These are phyloP conservation scores for Umbelopsis vinacea DNA, from an alignment of 192 early-diverging fungal species.

Conservation along the genomic window DNA sequence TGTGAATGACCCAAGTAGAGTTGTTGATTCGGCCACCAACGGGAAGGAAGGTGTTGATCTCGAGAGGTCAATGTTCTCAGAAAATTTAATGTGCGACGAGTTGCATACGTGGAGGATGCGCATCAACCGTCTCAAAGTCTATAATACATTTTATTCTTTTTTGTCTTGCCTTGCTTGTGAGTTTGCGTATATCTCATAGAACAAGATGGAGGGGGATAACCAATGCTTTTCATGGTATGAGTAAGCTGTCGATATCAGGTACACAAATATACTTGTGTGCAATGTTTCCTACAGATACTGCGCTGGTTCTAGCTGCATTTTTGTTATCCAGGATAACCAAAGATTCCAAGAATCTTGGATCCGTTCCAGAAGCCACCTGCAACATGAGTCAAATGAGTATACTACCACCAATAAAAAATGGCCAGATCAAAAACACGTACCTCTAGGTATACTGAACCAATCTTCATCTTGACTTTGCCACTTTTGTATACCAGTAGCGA, in stretches of 20 bases:
- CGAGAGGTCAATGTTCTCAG: background rate
- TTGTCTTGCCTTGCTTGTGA: background rate
- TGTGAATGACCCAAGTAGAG: background rate
- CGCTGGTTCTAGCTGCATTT: constrained; percentile 42
- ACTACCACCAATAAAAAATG: background rate
- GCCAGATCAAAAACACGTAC: constrained; percentile 36
- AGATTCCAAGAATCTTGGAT: constrained; percentile 61
- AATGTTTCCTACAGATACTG: constrained; percentile 62
- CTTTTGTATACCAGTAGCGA: constrained; percentile 64
- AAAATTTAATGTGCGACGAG: constrained; percentile 3
- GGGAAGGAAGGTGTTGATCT: background rate
- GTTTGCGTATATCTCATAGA: background rate
- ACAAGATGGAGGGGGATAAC: background rate
- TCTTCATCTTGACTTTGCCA: constrained; percentile 66
- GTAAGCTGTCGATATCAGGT: constrained; percentile 59
- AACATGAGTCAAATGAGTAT: background rate
- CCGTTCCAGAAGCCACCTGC: constrained; percentile 51
- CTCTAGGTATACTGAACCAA: constrained; percentile 67
- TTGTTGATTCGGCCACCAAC: background rate
- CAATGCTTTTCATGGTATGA: constrained; percentile 24
- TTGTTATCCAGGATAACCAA: constrained; percentile 60
- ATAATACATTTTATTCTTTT: background rate
- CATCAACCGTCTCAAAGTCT: background rate
- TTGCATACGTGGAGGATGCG: background rate
- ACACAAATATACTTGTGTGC: constrained; percentile 61